Evolutionary conservation across 306 rosid species (phyloP).

Genomic region (Vicia villosa): DNA sequence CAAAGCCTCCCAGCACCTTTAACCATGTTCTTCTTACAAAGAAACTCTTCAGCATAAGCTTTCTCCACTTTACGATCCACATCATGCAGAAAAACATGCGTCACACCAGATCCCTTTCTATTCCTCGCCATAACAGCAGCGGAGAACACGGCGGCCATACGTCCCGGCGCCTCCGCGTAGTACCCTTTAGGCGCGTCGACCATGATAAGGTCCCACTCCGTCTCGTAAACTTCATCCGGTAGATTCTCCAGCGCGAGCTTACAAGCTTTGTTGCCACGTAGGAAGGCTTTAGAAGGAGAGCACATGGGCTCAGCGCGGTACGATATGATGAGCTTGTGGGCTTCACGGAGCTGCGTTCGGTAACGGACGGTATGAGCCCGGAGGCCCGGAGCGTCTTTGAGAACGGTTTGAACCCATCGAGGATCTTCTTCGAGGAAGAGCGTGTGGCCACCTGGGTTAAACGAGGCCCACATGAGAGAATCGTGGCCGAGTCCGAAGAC

Average conservation of each 20-base stretch:
- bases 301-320: conserved; percentile 53
- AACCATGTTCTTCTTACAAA: conserved; percentile 46
- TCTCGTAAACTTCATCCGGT: conserved; percentile 69
- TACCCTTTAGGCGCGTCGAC: conserved; percentile 88
- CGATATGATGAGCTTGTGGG: conserved; percentile 48
- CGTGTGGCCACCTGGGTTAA: conserved; percentile 79
- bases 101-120: conserved; percentile 66
- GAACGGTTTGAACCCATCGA: conserved; percentile 75
- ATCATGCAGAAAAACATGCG: conserved; percentile 89
- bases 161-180: conserved; percentile 79
- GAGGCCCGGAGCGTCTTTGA: conserved; percentile 63
- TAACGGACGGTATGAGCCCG: conserved; percentile 65
- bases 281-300: conserved; percentile 44
- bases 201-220: conserved; percentile 93
- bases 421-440: conserved; percentile 91
- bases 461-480: conserved; percentile 91
- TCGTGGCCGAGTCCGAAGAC: conserved; percentile 91
- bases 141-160: conserved; percentile 88
- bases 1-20: background rate
- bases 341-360: conserved; percentile 69
- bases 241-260: conserved; percentile 69
- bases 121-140: conserved; percentile 90
- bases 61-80: conserved; percentile 88
- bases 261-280: conserved; percentile 62
- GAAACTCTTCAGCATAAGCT: conserved; percentile 71